phyloP scores from a whole-genome alignment of 495 filamentous ascomycete species.

The Diplogelasinospora grovesii region DNA sequence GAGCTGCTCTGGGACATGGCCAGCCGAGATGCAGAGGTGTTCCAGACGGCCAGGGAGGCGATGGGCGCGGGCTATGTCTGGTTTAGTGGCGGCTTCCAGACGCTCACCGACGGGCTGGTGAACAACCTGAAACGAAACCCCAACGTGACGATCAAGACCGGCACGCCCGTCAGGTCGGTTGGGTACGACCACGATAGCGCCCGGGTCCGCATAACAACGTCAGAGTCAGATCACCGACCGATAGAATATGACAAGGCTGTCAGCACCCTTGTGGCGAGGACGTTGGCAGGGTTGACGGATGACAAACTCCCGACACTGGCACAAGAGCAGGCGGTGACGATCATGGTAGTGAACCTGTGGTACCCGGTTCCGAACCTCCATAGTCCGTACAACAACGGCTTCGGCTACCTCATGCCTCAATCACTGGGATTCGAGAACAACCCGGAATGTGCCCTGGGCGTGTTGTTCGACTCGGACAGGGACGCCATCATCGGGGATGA shows the following conservation, averaged over 20 bases:
- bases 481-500: constrained; percentile 20
- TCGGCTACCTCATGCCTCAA: constrained; percentile 82
- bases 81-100: constrained; percentile 53
- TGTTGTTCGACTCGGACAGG: constrained; percentile 81
- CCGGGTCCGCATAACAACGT: constrained; percentile 10
- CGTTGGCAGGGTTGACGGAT: constrained; percentile 39
- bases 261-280: constrained; percentile 56
- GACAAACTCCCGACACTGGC: constrained; percentile 43
- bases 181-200: constrained; percentile 12
- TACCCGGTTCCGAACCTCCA: constrained; percentile 60
- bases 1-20: background rate
- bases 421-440: constrained; percentile 65
- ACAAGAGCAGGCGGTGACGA: constrained; percentile 61
- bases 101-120: constrained; percentile 43
- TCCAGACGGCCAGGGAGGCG: constrained; percentile 4
- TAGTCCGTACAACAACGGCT: constrained; percentile 53
- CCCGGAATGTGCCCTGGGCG: constrained; percentile 77
- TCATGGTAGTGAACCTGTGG: constrained; percentile 89
- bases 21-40: background rate
- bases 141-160: constrained; percentile 49
- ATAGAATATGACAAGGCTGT: constrained; percentile 56
- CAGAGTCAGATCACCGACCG: background rate
- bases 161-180: constrained; percentile 32
- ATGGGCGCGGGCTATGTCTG: constrained; percentile 17
- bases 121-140: constrained; percentile 34